Evolutionary conservation across 1,139 yeast species (phyloP).

Genomic region (Suhomyces panamericanus): DNA sequence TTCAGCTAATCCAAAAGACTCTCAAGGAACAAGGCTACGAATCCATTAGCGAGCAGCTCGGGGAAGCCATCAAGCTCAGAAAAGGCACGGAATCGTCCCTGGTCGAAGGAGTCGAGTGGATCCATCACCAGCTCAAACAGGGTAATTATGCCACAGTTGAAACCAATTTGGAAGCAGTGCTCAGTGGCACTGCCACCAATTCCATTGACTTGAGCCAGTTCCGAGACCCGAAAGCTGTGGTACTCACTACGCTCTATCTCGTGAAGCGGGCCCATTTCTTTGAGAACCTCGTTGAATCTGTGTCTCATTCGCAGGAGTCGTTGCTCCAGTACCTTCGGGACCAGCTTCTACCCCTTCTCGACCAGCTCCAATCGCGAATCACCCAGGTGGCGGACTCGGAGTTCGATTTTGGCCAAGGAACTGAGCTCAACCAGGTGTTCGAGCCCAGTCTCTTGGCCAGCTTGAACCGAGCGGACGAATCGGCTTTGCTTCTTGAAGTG

Average conservation of each 20-base stretch:
- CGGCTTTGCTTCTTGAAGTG: conserved; percentile 23
- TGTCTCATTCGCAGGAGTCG: conserved; percentile 6
- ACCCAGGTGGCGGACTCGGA: conserved; percentile 9
- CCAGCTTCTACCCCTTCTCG: conserved; percentile 33
- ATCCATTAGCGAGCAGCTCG: conserved; percentile 18
- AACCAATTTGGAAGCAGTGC: conserved; percentile 8
- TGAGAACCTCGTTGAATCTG: conserved; percentile 16
- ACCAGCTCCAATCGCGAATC: conserved; percentile 18
- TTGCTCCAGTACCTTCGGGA: conserved; percentile 25
- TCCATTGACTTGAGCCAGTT: conserved; percentile 6
- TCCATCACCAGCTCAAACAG: conserved; percentile 21
- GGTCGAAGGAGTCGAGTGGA: conserved; percentile 23
- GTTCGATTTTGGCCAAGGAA: conserved; percentile 15
- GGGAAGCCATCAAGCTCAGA: conserved; percentile 14
- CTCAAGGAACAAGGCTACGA: conserved; percentile 34
- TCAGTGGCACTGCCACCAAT: background rate
- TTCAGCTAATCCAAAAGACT: conserved; percentile 34
- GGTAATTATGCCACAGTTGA: conserved; percentile 25
- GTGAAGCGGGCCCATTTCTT: conserved; percentile 28
- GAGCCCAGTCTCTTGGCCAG: conserved; percentile 8
- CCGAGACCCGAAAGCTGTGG: conserved; percentile 16
- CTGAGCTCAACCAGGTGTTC: conserved; percentile 10
- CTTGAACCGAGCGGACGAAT: conserved; percentile 31
- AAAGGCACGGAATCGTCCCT: conserved; percentile 6
- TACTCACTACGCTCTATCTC: conserved; percentile 26